Percentiles rank a stretch among this genome's conserved stretches.
Conservation (phyloP, 306 rosid genomes). For the Citrullus mucosospermus region DNA sequence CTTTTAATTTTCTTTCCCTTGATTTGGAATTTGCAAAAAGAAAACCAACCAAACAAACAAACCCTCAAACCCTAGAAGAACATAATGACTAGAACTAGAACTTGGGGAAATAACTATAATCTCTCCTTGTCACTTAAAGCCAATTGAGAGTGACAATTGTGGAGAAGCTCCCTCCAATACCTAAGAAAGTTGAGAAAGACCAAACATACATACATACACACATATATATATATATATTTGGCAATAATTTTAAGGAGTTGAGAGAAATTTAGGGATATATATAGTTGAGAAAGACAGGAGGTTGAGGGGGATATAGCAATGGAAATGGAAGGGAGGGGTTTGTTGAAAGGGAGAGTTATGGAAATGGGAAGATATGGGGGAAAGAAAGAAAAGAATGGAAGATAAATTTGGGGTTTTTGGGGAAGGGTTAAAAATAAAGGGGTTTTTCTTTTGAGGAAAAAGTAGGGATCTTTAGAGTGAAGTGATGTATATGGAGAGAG, state of each 20-base stretch:
- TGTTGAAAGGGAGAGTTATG: slow-evolving; percentile 17
- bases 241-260: not conserved
- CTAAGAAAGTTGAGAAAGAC: not conserved
- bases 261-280: not conserved
- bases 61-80: not conserved
- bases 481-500: not conserved
- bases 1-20: not conserved
- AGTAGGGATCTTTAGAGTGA: slow-evolving; percentile 30
- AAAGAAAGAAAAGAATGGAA: not conserved
- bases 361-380: not conserved
- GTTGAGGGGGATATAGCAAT: slow-evolving; percentile 18
- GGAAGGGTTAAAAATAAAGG: not conserved
- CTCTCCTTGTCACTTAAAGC: not conserved
- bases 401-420: not conserved
- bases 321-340: slow-evolving; percentile 13
- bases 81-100: not conserved
- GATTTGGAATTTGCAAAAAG: not conserved
- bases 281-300: slow-evolving; percentile 46
- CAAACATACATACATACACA: too few species aligned
- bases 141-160: not conserved
- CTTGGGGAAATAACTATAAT: not conserved
- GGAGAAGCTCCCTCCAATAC: too few species aligned
- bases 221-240: not conserved
- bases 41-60: not conserved
- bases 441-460: slow-evolving; percentile 29